These are phyloP conservation scores for Pseudopithomyces chartarum DNA, from an alignment of 2,329 filamentous ascomycete genomes.

Conservation along the genomic window DNA sequence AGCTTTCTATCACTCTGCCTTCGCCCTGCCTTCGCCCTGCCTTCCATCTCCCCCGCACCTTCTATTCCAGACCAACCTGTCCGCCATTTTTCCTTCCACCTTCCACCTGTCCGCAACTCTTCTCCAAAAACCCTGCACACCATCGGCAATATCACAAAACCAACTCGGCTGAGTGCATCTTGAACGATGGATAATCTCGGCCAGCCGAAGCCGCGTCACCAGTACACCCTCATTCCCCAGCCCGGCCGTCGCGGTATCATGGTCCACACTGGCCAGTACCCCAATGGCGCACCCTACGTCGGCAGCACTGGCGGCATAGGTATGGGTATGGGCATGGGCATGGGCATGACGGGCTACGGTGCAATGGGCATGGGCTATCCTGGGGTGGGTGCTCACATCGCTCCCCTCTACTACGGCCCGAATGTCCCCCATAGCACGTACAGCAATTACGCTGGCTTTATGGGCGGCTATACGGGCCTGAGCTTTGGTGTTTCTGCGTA, in stretches of 20 bases:
- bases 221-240: constrained; percentile 37
- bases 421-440: constrained; percentile 15
- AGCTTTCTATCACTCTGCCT: constrained; percentile 6
- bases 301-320: constrained; percentile 3
- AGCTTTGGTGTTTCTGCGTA: constrained; percentile 10
- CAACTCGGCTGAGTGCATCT: background rate
- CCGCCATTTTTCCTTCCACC: constrained; percentile 1
- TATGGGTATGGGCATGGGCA: constrained; percentile 4
- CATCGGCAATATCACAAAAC: background rate
- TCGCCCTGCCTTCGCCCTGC: constrained; percentile 14
- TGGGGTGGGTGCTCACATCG: constrained; percentile 28
- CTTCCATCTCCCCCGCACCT: background rate
- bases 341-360: constrained; percentile 10
- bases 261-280: constrained; percentile 31
- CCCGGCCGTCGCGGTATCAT: constrained; percentile 35
- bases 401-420: constrained; percentile 22
- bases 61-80: background rate
- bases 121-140: constrained; percentile 1
- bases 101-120: background rate
- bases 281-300: constrained; percentile 27
- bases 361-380: constrained; percentile 26
- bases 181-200: constrained; percentile 21
- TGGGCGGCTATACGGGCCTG: constrained; percentile 2
- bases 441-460: constrained; percentile 14
- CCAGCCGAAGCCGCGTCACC: constrained; percentile 37